These are phyloP conservation scores for Durusdinium trenchii DNA, from an alignment of 73 alveolate genomes.

Conservation along the genomic window DNA sequence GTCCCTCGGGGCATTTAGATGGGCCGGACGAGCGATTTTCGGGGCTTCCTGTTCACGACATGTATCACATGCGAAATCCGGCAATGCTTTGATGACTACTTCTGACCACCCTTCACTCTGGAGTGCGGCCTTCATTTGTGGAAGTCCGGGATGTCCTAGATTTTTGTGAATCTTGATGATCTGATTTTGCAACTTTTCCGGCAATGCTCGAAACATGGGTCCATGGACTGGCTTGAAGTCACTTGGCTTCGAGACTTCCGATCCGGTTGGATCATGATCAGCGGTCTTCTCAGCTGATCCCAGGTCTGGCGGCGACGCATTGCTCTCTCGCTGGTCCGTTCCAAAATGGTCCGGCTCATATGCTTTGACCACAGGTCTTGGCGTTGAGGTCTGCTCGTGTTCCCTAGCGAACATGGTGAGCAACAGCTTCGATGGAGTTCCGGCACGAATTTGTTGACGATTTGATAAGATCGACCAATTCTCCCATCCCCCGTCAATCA, in stretches of 20 bases:
- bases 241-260: too few relatives aligned
- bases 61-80: background rate
- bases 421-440: background rate
- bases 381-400: background rate
- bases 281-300: too few relatives aligned
- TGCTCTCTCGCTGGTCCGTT: background rate
- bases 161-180: background rate
- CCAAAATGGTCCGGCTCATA: background rate
- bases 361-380: background rate
- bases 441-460: background rate
- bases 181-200: background rate
- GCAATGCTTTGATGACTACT: background rate
- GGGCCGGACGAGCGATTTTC: background rate
- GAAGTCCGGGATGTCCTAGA: constrained; percentile 1
- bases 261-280: too few relatives aligned
- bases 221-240: too few relatives aligned
- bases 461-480: background rate
- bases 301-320: background rate
- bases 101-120: background rate
- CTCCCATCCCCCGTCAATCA: constrained; percentile 4
- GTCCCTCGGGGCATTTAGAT: background rate
- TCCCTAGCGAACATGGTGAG: background rate
- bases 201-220: background rate
- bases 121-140: background rate
- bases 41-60: background rate